Evolutionary conservation across 1,284 basidiomycete species (phyloP), one percentile per base, ranked within the genome.

Genomic region (Phlebopus sp.): DNA sequence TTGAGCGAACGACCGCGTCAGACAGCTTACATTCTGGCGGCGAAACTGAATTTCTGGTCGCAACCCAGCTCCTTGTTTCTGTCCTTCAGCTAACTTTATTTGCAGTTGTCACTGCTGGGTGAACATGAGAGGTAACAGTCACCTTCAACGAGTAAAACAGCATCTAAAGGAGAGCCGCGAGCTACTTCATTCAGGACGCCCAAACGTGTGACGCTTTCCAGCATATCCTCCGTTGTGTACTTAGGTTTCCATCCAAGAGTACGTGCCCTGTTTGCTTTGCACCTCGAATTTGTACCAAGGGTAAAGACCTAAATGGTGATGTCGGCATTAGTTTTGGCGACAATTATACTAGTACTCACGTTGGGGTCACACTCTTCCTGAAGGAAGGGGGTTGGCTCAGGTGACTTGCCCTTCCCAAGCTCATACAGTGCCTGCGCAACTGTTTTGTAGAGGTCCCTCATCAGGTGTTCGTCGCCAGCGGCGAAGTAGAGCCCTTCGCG

Each of bases 181-280:
- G n/a, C n/a, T n/a, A n/a, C n/a, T n/a, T n/a, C n/a, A n/a, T n/a
- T n/a, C n/a, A n/a, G n/a, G n/a, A n/a, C n/a, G n/a, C n/a, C n/a
- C n/a, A n/a, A n/a, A n/a, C n/a, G n/a, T n/a, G n/a, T 63, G 25
- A 82, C 66, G 54, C 74, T 75, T 5, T 62, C 69, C 37, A 78
- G 53, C 49, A 82, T 59, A 49, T 82, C 78, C 9, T 62, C 60
- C 1, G 68, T 75, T 3, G 69, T 70, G 48, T 75, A 65, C 27
- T 55, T 69, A 2, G 80, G 77, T 42, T 72, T 71, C 80, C 81
- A 83, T 0, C 84, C 83, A 38, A 86, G 69, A 2, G 69, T 62
- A 45, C 75, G 73, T 3, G 73, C 74, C n/a, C 77, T 68, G 49
- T 72, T 77, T 2, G 72, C 74, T 19, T 64, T 68, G 51, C 71